Percentiles rank a stretch among this genome's conserved stretches.
Conservation (phyloP, 106 monocot species). For the Amphibolis antarctica region DNA sequence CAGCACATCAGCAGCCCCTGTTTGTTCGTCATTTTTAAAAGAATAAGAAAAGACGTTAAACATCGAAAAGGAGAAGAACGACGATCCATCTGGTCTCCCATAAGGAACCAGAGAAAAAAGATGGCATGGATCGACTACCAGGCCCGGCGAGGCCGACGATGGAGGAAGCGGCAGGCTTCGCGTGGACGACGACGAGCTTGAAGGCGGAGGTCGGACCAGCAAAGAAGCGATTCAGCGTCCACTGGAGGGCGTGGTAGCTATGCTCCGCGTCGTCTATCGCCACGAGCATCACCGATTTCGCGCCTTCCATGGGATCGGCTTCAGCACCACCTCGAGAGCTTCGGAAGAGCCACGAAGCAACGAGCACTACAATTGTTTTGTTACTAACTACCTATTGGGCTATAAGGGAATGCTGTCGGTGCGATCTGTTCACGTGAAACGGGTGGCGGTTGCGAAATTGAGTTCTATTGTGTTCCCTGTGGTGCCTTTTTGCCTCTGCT, state of each 20-base stretch:
- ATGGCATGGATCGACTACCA: constrained; percentile 15
- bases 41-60: not conserved
- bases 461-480: too few relatives aligned
- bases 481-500: too few relatives aligned
- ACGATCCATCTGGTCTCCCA: not conserved
- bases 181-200: constrained; percentile 50
- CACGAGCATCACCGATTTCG: constrained; percentile 17
- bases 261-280: constrained; percentile 25
- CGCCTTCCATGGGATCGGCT: not conserved
- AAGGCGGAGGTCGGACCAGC: constrained; percentile 12
- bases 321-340: not conserved
- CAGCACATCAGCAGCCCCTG: constrained; percentile 23
- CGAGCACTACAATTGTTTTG: too few relatives aligned
- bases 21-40: not conserved
- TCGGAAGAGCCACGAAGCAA: not conserved
- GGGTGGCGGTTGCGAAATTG: too few relatives aligned
- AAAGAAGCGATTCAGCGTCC: constrained; percentile 25
- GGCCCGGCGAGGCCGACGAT: constrained; percentile 51
- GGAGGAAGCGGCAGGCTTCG: constrained; percentile 48
- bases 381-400: too few relatives aligned
- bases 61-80: not conserved
- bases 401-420: too few relatives aligned
- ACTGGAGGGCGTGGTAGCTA: constrained; percentile 26
- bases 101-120: not conserved
- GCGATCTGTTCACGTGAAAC: too few relatives aligned